phyloP scores from a whole-genome alignment of 2,329 filamentous ascomycete species.

The Arthrobotrys sinensis region DNA sequence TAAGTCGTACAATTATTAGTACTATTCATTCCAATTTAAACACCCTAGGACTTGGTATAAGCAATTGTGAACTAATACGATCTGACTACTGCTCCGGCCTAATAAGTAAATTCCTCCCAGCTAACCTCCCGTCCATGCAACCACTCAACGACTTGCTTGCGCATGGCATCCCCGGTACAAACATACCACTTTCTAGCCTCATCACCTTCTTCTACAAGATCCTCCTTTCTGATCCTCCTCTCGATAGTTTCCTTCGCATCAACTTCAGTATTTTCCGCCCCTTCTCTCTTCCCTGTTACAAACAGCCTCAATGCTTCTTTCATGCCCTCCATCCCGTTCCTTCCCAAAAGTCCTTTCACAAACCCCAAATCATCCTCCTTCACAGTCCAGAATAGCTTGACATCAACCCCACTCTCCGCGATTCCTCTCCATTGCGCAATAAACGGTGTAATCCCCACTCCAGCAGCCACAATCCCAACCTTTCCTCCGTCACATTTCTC shows the following conservation, averaged over 20 bases:
- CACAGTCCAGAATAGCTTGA: constrained; percentile 80
- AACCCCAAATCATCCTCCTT: constrained; percentile 75
- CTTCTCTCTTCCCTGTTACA: constrained; percentile 72
- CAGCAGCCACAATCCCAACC: constrained; percentile 79
- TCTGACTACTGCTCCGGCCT: not conserved
- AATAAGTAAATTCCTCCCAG: constrained; percentile 72
- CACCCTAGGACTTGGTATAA: too few species aligned
- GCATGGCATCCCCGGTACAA: constrained; percentile 72
- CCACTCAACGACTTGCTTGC: constrained; percentile 71
- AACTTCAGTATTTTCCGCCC: constrained; percentile 21
- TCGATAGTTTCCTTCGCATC: constrained; percentile 44
- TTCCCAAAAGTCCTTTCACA: constrained; percentile 74
- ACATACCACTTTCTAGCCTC: constrained; percentile 73
- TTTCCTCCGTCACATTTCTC: constrained; percentile 67
- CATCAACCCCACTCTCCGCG: constrained; percentile 65
- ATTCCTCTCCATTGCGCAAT: constrained; percentile 78
- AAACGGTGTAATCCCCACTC: constrained; percentile 86
- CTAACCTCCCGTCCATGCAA: constrained; percentile 69
- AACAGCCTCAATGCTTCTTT: constrained; percentile 74
- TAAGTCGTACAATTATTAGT: too few species aligned
- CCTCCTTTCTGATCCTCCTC: constrained; percentile 70
- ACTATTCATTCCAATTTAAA: too few species aligned
- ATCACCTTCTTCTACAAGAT: constrained; percentile 68
- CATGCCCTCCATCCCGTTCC: constrained; percentile 70
- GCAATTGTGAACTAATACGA: not conserved